Evolutionary conservation across 2,329 filamentous ascomycete species (phyloP).

Genomic region (Hypoxylon sp.): DNA sequence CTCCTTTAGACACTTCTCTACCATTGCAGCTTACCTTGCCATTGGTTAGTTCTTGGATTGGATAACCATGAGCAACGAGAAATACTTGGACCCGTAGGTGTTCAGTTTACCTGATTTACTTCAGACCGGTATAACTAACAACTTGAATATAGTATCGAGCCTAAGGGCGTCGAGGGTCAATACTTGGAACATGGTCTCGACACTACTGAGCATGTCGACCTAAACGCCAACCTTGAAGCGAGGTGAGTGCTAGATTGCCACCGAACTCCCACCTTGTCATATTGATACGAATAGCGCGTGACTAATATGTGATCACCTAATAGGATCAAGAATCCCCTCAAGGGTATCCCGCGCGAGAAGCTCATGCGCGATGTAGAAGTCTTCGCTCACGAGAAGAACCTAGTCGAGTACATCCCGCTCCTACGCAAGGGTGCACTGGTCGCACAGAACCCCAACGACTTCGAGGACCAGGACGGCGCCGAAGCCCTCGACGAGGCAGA

Average conservation of each 20-base stretch:
- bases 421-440: constrained; percentile 76
- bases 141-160: constrained; percentile 34
- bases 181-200: constrained; percentile 41
- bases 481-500: constrained; percentile 68
- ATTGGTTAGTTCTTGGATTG: constrained; percentile 1
- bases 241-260: constrained; percentile 48
- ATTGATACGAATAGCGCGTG: background rate
- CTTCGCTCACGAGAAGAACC: constrained; percentile 68
- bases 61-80: constrained; percentile 26
- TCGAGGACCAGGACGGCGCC: constrained; percentile 65
- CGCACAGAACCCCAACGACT: constrained; percentile 72
- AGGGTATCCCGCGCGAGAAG: constrained; percentile 58
- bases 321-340: constrained; percentile 58
- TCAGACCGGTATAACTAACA: no score
- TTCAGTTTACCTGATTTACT: background rate
- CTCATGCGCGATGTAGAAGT: constrained; percentile 64
- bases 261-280: background rate
- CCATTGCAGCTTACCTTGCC: constrained; percentile 1
- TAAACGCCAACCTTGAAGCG: constrained; percentile 53
- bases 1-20: constrained; percentile 1
- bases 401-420: constrained; percentile 65
- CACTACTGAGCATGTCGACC: constrained; percentile 47
- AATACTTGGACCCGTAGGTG: constrained; percentile 23
- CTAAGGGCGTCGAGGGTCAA: constrained; percentile 39
- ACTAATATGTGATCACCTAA: constrained; percentile 25